A percentile compares a stretch with the other conserved stretches of the same genome.
Conservation (phyloP, 306 rosid genomes). For the Cucurbita moschata region DNA sequence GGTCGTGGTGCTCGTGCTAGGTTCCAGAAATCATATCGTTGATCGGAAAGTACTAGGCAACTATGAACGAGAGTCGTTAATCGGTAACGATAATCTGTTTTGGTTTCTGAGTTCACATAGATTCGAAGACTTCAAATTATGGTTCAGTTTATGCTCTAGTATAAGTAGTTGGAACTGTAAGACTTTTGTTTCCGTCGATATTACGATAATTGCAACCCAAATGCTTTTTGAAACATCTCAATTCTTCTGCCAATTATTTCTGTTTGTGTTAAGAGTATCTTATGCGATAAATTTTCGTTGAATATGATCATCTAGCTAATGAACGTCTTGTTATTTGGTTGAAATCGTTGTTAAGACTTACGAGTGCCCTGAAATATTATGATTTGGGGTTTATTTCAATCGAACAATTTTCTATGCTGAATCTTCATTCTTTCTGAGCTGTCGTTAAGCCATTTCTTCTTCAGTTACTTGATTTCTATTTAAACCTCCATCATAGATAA, state of each 20-base stretch:
- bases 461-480: neutral
- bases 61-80: neutral
- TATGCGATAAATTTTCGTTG: neutral
- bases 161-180: neutral
- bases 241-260: neutral
- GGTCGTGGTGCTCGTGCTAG: conserved; percentile 59
- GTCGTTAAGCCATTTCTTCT: neutral
- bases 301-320: neutral
- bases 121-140: conserved; percentile 17
- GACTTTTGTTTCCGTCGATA: neutral
- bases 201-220: neutral
- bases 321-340: neutral
- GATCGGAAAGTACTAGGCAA: neutral
- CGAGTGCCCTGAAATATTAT: neutral
- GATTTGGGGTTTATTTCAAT: neutral
- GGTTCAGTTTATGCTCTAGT: conserved; percentile 7
- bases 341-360: neutral
- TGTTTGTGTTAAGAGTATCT: neutral
- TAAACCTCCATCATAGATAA: neutral
- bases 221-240: neutral
- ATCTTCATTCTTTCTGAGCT: neutral
- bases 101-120: neutral
- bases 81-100: neutral
- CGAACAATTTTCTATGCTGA: neutral
- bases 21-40: conserved; percentile 65